Evolutionary conservation across 2,329 filamentous ascomycete genomes (phyloP).

Genomic region (Sporothrix curviconia): DNA sequence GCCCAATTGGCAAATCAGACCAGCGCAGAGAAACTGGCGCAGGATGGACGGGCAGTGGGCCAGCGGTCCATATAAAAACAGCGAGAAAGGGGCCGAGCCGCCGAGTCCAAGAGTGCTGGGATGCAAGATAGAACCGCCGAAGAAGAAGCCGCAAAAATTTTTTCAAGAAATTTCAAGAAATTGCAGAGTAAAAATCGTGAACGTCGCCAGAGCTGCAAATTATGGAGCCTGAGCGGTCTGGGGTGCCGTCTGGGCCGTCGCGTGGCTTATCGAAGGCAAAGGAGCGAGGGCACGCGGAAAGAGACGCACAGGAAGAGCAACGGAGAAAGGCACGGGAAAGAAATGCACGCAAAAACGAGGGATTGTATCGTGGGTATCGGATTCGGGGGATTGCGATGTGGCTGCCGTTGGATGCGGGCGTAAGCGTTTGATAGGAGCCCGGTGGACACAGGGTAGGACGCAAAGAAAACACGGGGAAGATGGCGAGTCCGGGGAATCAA

Average conservation of each 20-base stretch:
- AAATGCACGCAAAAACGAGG: no score
- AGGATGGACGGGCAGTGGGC: constrained; percentile 1
- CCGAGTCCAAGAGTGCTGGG: neutral
- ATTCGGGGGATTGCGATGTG: no score
- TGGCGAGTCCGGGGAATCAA: no score
- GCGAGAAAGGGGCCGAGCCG: constrained; percentile 16
- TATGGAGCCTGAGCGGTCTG: neutral
- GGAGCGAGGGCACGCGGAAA: neutral
- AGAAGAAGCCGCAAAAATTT: constrained; percentile 3
- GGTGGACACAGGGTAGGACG: no score
- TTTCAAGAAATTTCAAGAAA: no score
- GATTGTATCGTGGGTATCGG: no score
- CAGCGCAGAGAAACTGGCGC: neutral
- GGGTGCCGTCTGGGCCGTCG: constrained; percentile 2
- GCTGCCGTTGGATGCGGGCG: no score
- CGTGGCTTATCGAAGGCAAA: neutral
- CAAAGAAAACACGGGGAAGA: no score
- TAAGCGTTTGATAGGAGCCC: no score
- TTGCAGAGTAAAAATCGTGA: constrained; percentile 3
- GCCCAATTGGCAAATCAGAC: constrained; percentile 11
- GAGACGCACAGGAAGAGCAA: neutral
- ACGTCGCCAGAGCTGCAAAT: neutral
- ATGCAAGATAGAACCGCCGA: neutral
- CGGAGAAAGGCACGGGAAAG: no score
- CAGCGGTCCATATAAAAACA: constrained; percentile 9